Evolutionary conservation across 1,284 basidiomycete genomes (phyloP), one percentile per base, ranked within the genome.

Genomic region (Trichosporon inkin): DNA sequence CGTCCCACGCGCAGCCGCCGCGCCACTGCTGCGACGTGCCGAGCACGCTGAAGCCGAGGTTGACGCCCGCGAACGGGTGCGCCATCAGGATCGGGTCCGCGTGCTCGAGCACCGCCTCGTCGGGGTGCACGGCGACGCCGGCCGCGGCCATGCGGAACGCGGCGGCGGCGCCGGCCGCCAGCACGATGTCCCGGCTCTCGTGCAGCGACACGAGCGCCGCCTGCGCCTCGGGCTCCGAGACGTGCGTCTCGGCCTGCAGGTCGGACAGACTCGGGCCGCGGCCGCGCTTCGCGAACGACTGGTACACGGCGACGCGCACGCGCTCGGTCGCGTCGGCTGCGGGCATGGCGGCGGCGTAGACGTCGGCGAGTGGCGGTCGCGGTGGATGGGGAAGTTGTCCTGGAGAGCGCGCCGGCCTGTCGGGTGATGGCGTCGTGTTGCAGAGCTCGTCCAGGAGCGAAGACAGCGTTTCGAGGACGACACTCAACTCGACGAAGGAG

Each of bases 41-140:
- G 55, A 60, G 56, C 19, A 56, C 59, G 35, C 59, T 60, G 40
- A 60, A 60, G 16, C 59, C 59, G 34, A 60, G 55, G 4, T 51
- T 51, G 39, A 60, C 32, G 14, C 34, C 24, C 4, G 59, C 38
- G 51, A 60, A 60, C 16, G 59, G 59, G 39, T 60, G 59, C 17
- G 59, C 59, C 47, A 60, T 52, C 47, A 60, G 22, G 20, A 60
- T 24, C 5, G 38, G 39, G 17, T 20, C 22, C 3, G 38, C 19
- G 35, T 44, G 10, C 2, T 32, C 47, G 55, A 53, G 49, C n/a
- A 35, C 16, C 3, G 20, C 10, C 49, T 16, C 16, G 22, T 51
- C 6, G 10, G 22, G 3, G 24, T 13, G 6, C 1, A 2, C 8
- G 4, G 7, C 24, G 10, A 38, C 6, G n/a, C 8, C 37, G 38